These are phyloP conservation scores for Abrus precatorius DNA, from an alignment of 306 rosid species.

Conservation along the genomic window DNA sequence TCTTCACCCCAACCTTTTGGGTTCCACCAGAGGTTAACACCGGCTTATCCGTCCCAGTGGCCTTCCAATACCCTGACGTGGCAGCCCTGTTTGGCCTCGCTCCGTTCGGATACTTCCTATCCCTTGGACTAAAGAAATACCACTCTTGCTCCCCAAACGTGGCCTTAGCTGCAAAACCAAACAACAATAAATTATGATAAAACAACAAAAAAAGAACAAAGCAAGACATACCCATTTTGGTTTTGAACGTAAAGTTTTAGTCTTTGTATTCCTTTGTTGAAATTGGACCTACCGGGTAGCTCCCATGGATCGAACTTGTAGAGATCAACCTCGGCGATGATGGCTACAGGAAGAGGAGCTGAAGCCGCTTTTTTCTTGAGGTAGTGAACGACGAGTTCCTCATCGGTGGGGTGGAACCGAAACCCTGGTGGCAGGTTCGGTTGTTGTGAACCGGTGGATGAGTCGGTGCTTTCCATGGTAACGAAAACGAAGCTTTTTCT, in stretches of 20 bases:
- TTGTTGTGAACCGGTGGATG: slow-evolving; percentile 70
- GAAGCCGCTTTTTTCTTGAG: slow-evolving; percentile 82
- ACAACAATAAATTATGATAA: background rate
- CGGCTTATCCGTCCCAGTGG: slow-evolving; percentile 96
- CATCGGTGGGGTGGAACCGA: slow-evolving; percentile 97
- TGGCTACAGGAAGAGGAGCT: slow-evolving; percentile 75
- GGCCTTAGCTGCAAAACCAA: slow-evolving; percentile 77
- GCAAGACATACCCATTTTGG: background rate
- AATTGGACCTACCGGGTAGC: slow-evolving; percentile 72
- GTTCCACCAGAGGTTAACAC: slow-evolving; percentile 67
- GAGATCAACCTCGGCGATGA: slow-evolving; percentile 93
- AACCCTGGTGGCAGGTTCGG: slow-evolving; percentile 94
- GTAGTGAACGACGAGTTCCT: slow-evolving; percentile 93
- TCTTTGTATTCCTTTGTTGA: background rate
- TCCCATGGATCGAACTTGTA: slow-evolving; percentile 99
- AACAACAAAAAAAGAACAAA: background rate
- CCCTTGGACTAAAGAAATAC: slow-evolving; percentile 96
- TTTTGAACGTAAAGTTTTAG: slow-evolving; percentile 18
- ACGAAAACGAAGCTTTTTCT: background rate
- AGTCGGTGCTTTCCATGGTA: slow-evolving; percentile 88
- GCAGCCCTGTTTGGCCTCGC: slow-evolving; percentile 95
- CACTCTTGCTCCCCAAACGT: slow-evolving; percentile 93
- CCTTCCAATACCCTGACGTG: slow-evolving; percentile 97
- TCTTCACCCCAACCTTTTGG: slow-evolving; percentile 90
- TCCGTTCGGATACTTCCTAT: slow-evolving; percentile 96